Base-by-base conservation (phyloP, 768 basidiomycete genomes). In the Lactarius hatsudake region DNA sequence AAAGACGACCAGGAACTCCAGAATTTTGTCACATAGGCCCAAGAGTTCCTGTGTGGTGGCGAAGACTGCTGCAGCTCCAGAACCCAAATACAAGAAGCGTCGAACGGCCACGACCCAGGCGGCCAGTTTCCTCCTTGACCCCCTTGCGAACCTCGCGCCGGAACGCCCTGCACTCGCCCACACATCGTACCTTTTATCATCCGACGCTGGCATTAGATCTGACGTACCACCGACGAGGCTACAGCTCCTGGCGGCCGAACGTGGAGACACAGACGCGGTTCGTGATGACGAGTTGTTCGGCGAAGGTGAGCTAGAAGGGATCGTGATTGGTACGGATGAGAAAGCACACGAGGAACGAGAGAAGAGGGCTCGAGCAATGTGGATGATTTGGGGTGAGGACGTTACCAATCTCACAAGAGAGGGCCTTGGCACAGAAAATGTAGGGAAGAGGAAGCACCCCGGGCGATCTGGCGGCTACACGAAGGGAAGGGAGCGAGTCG, bases 211-310 rank as follows among this genome's bases (percentile, higher is more conserved):
- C n/a, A 3, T 38, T 28, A 54, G 30, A 38, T 74, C 75, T 71
- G 62, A 69, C 15, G 64, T 65, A 23, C 64, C 73, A 28, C 90
- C 86, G 2, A 86, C 87, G 2, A 88, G 91, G 40, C 81, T 93
- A 10, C 89, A 91, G 69, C 76, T 87, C 32, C 81, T 93, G 40
- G 77, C 81, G 0, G 78, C 80, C 13, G 78, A 80, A 56, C 86
- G 88, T 54, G 87, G 89, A 55, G 87, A 86, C 42, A 81, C 80
- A 57, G 78, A 77, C 7, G 79, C 76, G 26, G 84, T 93, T 23
- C 68, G 72, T 1, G 91, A 94, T 67, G 87, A 90, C 9, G 91
- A 93, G 65, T 77, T 93, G 28, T 91, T 93, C 66, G 82, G 77
- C 3, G 81, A 84, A 36, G 88, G 86, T 3, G 91, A 93, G 74